Percentiles rank a stretch among this genome's conserved stretches.
These are phyloP conservation scores for Toxicodendron radicans DNA, from an alignment of 345 rosid species.

Conservation along the genomic window DNA sequence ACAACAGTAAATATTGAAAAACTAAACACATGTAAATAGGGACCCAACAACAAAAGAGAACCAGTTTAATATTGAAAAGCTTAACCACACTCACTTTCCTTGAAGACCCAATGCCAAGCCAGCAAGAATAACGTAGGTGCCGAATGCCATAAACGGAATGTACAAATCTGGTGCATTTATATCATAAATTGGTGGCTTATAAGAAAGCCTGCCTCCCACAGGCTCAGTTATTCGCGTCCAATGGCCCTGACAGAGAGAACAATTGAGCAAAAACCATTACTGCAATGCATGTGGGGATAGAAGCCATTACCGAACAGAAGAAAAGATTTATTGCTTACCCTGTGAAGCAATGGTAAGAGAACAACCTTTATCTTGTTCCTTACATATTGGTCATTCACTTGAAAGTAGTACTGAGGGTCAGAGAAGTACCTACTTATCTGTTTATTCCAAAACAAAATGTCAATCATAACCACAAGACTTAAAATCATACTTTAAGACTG, in stretches of 20 bases:
- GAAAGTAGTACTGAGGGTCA: constrained; percentile 96
- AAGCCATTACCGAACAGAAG: constrained; percentile 2
- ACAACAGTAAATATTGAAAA: neutral
- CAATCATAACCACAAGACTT: neutral
- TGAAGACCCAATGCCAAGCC: constrained; percentile 78
- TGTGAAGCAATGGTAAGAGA: constrained; percentile 85
- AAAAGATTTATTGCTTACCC: constrained; percentile 48
- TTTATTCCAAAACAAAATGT: constrained; percentile 20
- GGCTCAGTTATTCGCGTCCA: constrained; percentile 96
- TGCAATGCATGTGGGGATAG: neutral
- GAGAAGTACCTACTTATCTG: constrained; percentile 92
- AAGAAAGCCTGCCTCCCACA: constrained; percentile 95
- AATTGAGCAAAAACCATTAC: constrained; percentile 8
- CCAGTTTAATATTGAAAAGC: neutral
- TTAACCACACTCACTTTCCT: constrained; percentile 65
- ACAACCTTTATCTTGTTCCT: constrained; percentile 96
- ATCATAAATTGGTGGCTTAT: constrained; percentile 90
- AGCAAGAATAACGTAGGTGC: constrained; percentile 84
- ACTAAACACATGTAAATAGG: neutral
- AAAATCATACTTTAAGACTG: neutral
- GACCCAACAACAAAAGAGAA: constrained; percentile 1
- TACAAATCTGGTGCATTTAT: constrained; percentile 95
- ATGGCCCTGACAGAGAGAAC: constrained; percentile 61
- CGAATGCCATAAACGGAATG: constrained; percentile 96
- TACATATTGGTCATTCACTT: constrained; percentile 95